These are phyloP conservation scores for Pseudoturritis turrita DNA, from an alignment of 345 rosid species.

Conservation along the genomic window DNA sequence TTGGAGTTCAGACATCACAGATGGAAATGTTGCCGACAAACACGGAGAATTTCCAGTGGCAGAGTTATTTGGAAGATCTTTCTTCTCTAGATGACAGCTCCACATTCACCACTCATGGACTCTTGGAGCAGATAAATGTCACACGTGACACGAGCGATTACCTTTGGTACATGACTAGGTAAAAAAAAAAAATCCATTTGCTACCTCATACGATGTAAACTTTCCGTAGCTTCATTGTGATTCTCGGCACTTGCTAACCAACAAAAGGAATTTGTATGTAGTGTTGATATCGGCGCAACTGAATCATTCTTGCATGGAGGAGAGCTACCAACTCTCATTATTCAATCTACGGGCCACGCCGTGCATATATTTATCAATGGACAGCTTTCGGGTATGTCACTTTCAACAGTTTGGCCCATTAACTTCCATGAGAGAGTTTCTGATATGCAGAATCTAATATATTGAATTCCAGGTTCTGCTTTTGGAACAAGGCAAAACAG, in stretches of 20 bases:
- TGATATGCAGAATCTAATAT: not conserved
- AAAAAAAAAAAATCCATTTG: conserved; percentile 9
- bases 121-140: conserved; percentile 87
- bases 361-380: conserved; percentile 89
- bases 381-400: conserved; percentile 71
- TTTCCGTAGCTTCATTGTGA: not conserved
- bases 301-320: conserved; percentile 93
- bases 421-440: not conserved
- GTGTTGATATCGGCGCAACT: conserved; percentile 69
- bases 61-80: conserved; percentile 81
- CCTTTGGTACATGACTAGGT: conserved; percentile 93
- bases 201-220: not conserved
- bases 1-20: conserved; percentile 91
- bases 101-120: conserved; percentile 62
- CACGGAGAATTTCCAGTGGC: conserved; percentile 62
- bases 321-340: conserved; percentile 79
- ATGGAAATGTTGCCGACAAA: conserved; percentile 83
- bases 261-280: conserved; percentile 25
- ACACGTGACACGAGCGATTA: conserved; percentile 89
- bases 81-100: conserved; percentile 63
- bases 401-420: not conserved
- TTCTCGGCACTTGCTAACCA: not conserved
- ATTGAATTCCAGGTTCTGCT: conserved; percentile 66
- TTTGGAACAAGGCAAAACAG: conserved; percentile 77
- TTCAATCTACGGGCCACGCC: conserved; percentile 91